A percentile compares a stretch with the other conserved stretches of the same genome.
Conservation (phyloP, 163 green algal species). For the Dunaliella salina region DNA sequence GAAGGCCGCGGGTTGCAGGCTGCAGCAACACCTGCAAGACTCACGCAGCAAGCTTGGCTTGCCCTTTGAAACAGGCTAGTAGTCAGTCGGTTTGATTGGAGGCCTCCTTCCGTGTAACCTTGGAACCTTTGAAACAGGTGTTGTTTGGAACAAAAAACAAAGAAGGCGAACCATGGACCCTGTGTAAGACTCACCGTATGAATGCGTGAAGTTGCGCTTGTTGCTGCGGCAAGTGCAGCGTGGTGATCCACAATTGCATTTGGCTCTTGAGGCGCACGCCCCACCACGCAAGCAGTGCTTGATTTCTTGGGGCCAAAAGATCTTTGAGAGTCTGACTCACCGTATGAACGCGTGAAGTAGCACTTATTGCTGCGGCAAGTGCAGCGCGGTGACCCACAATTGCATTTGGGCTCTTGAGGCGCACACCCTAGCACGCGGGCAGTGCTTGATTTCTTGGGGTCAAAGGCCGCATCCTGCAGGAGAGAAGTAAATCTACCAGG, state of each 20-base stretch:
- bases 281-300: slow-evolving; percentile 35
- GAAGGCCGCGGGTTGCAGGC: too few relatives aligned
- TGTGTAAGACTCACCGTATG: slow-evolving; percentile 50
- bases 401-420: slow-evolving; percentile 32
- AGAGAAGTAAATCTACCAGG: neutral
- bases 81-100: too few relatives aligned
- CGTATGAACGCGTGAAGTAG: slow-evolving; percentile 72
- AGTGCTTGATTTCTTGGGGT: slow-evolving; percentile 50
- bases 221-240: slow-evolving; percentile 54
- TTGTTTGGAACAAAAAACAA: neutral
- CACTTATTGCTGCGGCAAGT: slow-evolving; percentile 59
- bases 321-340: too few relatives aligned
- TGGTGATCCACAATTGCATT: slow-evolving; percentile 61
- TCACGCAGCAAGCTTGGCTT: too few relatives aligned
- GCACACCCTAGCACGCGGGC: slow-evolving; percentile 43
- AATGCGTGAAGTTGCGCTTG: slow-evolving; percentile 68
- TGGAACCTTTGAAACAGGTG: neutral
- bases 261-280: slow-evolving; percentile 29
- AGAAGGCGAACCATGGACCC: neutral
- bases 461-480: slow-evolving; percentile 59
- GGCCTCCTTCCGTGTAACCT: too few relatives aligned
- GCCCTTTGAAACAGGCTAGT: too few relatives aligned
- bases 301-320: slow-evolving; percentile 63
- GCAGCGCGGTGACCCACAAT: slow-evolving; percentile 60
- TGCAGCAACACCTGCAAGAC: too few relatives aligned